Evolutionary conservation across 1,284 basidiomycete genomes (phyloP).

Genomic region (Sphagnurus paluster): DNA sequence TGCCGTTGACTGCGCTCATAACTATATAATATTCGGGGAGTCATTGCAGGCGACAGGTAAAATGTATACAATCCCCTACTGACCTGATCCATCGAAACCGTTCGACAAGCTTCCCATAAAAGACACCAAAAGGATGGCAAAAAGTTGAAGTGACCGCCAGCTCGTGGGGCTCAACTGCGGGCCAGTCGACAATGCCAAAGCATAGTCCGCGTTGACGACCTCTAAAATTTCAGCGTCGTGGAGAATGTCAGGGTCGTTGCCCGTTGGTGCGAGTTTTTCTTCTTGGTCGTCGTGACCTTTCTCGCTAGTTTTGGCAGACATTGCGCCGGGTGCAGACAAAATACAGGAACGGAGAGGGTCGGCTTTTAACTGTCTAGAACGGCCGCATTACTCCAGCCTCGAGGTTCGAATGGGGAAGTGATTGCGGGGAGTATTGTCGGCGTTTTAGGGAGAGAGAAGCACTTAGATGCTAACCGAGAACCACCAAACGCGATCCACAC

Average conservation of each 20-base stretch:
- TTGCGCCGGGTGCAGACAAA: not conserved
- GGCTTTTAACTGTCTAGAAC: not conserved
- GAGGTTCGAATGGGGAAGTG: conserved; percentile 1
- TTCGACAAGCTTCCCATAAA: conserved; percentile 47
- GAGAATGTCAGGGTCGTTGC: conserved; percentile 7
- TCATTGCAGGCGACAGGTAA: no score
- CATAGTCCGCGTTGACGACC: conserved; percentile 34
- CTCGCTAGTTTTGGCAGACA: conserved; percentile 7
- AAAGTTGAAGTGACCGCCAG: conserved; percentile 38
- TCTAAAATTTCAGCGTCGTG: conserved; percentile 30
- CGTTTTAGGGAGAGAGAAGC: not conserved
- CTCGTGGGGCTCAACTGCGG: conserved; percentile 39
- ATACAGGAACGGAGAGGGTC: not conserved
- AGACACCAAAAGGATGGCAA: conserved; percentile 37
- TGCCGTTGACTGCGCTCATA: conserved; percentile 47
- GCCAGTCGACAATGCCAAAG: conserved; percentile 40
- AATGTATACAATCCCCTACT: conserved; percentile 12
- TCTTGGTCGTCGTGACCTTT: conserved; percentile 6
- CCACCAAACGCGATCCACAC: no score
- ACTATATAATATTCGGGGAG: conserved; percentile 29
- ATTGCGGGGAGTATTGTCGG: not conserved
- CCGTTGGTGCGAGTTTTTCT: conserved; percentile 7
- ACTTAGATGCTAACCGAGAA: not conserved
- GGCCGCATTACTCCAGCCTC: conserved; percentile 4
- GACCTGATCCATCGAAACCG: conserved; percentile 45